phyloP scores from a whole-genome alignment of 140 eudicot species.

The Bidens hawaiensis region DNA sequence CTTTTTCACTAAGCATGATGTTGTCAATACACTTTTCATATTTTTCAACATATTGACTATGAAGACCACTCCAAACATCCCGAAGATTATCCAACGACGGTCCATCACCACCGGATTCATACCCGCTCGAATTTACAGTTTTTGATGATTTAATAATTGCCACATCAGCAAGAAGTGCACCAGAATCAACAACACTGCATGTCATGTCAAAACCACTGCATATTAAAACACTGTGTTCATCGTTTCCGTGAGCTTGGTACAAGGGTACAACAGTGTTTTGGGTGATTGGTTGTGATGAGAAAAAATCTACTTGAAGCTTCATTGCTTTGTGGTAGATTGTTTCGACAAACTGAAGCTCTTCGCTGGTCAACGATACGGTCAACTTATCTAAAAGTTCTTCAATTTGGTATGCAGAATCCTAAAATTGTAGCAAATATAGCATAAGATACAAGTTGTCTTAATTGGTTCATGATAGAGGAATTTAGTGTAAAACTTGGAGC shows the following conservation, averaged over 20 bases:
- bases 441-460: constrained; percentile 9
- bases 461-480: constrained; percentile 1
- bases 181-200: constrained; percentile 55
- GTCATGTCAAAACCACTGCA: constrained; percentile 59
- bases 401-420: constrained; percentile 52
- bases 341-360: constrained; percentile 57
- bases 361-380: constrained; percentile 47
- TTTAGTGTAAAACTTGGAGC: no score
- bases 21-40: constrained; percentile 51
- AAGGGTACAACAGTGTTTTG: constrained; percentile 50
- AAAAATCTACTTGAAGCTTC: constrained; percentile 59
- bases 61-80: constrained; percentile 41
- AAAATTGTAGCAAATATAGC: constrained; percentile 15
- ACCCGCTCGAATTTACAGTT: constrained; percentile 18
- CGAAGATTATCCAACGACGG: constrained; percentile 31
- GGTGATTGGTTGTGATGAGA: constrained; percentile 35
- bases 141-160: constrained; percentile 44
- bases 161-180: constrained; percentile 57
- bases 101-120: constrained; percentile 21
- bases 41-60: constrained; percentile 41
- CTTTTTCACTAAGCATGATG: constrained; percentile 34
- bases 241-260: constrained; percentile 28
- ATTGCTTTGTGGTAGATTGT: constrained; percentile 55
- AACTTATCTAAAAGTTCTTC: constrained; percentile 58
- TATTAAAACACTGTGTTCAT: constrained; percentile 28